phyloP scores from a whole-genome alignment of 257 asterid species.

The Solanum pimpinellifolium region DNA sequence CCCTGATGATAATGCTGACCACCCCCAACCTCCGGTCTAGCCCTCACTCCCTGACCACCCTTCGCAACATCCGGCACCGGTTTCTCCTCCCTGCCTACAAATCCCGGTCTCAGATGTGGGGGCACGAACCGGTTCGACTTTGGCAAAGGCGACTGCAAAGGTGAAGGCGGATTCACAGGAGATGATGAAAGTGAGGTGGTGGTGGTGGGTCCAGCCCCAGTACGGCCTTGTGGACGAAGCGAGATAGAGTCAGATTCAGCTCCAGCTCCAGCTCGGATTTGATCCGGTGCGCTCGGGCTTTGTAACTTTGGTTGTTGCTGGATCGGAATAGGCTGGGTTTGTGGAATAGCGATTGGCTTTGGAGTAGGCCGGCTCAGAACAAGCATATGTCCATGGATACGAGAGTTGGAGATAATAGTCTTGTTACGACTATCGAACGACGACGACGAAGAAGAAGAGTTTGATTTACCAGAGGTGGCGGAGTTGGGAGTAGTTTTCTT shows the following conservation, averaged over 20 bases:
- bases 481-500: slow-evolving; percentile 28
- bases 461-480: background rate
- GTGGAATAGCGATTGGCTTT: slow-evolving; percentile 38
- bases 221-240: slow-evolving; percentile 62
- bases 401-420: slow-evolving; percentile 36
- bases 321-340: slow-evolving; percentile 1
- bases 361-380: slow-evolving; percentile 65
- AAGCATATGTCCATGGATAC: slow-evolving; percentile 83
- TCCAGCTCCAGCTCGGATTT: slow-evolving; percentile 4
- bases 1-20: slow-evolving; percentile 5
- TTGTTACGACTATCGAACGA: slow-evolving; percentile 22
- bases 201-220: slow-evolving; percentile 33
- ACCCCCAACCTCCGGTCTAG: slow-evolving; percentile 20
- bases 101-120: slow-evolving; percentile 85
- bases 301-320: background rate
- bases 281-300: slow-evolving; percentile 16
- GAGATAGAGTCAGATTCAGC: slow-evolving; percentile 33
- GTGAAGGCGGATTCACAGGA: slow-evolving; percentile 17
- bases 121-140: slow-evolving; percentile 58
- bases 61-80: slow-evolving; percentile 22
- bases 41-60: slow-evolving; percentile 22
- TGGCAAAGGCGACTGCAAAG: slow-evolving; percentile 21
- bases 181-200: slow-evolving; percentile 15
- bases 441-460: slow-evolving; percentile 26
- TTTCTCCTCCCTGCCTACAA: slow-evolving; percentile 58